Conservation (phyloP, 768 basidiomycete genomes). For the Boletus subcaerulescens region DNA sequence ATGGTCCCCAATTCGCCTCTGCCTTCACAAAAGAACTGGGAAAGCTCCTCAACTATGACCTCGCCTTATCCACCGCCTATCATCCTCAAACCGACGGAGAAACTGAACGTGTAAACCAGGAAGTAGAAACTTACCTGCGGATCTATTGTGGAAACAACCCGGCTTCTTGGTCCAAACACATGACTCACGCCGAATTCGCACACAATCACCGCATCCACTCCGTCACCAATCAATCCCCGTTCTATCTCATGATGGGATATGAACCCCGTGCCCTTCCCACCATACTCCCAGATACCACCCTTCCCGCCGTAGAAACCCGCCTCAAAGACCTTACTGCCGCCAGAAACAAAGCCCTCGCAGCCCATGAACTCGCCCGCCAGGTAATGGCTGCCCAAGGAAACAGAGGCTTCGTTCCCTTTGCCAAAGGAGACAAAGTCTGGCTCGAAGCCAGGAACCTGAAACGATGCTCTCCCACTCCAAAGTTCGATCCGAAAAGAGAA, state of each 20-base stretch:
- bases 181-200: background rate
- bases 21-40: background rate
- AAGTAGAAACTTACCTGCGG: background rate
- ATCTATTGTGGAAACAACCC: background rate
- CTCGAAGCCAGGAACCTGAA: background rate
- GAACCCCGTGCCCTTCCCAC: background rate
- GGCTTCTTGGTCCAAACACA: background rate
- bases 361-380: background rate
- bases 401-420: background rate
- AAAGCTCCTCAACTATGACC: background rate
- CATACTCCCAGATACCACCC: rapidly evolving
- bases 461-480: background rate
- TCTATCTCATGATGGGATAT: background rate
- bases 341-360: no score
- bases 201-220: background rate
- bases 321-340: background rate
- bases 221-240: background rate
- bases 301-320: background rate
- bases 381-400: background rate
- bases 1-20: background rate
- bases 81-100: background rate
- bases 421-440: no score
- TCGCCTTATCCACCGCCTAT: background rate
- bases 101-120: background rate
- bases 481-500: background rate